Evolutionary conservation across 2,329 filamentous ascomycete genomes (phyloP).

Genomic region (Aspergillus viridinutans): DNA sequence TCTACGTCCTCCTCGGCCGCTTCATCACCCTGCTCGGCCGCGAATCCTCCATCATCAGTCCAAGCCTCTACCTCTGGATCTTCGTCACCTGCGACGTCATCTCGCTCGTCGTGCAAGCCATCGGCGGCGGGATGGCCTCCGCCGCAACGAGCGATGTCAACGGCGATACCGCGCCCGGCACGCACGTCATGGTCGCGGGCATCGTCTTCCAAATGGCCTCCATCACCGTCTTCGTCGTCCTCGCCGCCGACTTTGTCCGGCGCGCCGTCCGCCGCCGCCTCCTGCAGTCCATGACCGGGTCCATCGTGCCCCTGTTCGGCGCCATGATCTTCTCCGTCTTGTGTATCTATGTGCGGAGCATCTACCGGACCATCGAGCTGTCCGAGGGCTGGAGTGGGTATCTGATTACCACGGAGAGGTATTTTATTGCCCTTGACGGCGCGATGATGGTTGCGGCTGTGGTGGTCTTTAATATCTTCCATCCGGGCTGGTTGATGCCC

Average conservation of each 20-base stretch:
- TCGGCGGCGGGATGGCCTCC: conserved; percentile 52
- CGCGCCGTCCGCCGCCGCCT: conserved; percentile 28
- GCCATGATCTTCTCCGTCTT: conserved; percentile 42
- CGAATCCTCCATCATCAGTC: conserved; percentile 41
- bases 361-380: conserved; percentile 51
- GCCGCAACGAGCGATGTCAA: conserved; percentile 39
- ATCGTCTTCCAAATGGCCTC: conserved; percentile 57
- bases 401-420: conserved; percentile 48
- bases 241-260: conserved; percentile 46
- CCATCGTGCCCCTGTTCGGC: conserved; percentile 28
- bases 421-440: conserved; percentile 49
- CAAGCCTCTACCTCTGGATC: conserved; percentile 45
- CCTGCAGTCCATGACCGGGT: conserved; percentile 20
- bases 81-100: conserved; percentile 53
- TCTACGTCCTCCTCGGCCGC: conserved; percentile 48
- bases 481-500: conserved; percentile 42
- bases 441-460: conserved; percentile 48
- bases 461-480: conserved; percentile 42
- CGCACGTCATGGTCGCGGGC: conserved; percentile 51
- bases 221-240: conserved; percentile 49
- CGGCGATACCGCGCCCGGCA: conserved; percentile 47
- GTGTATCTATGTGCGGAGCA: conserved; percentile 46
- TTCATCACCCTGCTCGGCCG: conserved; percentile 45
- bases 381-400: conserved; percentile 49
- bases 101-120: conserved; percentile 54